Percentiles rank a stretch among this genome's conserved stretches.
Evolutionary conservation across 148 eudicot species (phyloP).

Genomic region (Oxyria digyna): DNA sequence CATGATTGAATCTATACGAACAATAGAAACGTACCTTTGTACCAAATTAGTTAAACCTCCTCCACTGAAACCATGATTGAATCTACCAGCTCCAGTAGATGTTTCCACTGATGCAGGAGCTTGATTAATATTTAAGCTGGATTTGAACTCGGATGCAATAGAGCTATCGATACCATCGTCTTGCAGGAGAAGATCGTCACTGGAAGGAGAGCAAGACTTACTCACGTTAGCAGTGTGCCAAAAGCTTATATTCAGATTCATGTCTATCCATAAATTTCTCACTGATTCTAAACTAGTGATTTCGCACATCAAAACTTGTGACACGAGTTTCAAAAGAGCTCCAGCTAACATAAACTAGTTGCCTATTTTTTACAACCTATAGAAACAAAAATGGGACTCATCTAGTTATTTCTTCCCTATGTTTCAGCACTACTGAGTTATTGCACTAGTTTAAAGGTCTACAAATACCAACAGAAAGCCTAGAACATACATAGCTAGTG

Average conservation of each 20-base stretch:
- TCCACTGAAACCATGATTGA: constrained; percentile 20
- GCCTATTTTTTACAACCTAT: neutral
- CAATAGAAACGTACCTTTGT: constrained; percentile 37
- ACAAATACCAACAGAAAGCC: neutral
- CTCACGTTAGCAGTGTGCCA: neutral
- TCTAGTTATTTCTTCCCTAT: neutral
- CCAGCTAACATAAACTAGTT: neutral
- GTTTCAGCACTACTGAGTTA: neutral
- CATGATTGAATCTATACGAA: neutral
- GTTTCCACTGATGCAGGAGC: constrained; percentile 27
- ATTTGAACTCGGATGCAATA: constrained; percentile 42
- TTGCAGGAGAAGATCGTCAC: constrained; percentile 83
- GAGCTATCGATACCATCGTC: constrained; percentile 58
- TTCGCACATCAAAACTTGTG: neutral
- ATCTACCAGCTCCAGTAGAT: constrained; percentile 32
- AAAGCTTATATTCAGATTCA: neutral
- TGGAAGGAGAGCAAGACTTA: constrained; percentile 17
- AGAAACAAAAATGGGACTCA: neutral
- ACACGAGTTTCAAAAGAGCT: neutral
- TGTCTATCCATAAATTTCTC: neutral
- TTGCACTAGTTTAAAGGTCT: neutral
- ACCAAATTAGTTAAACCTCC: constrained; percentile 20
- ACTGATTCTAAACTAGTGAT: neutral
- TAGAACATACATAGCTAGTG: neutral
- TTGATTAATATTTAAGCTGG: constrained; percentile 39